Evolutionary conservation across 371 early-diverging fungal species (phyloP).

Genomic region (Conidiobolus incongruus): DNA sequence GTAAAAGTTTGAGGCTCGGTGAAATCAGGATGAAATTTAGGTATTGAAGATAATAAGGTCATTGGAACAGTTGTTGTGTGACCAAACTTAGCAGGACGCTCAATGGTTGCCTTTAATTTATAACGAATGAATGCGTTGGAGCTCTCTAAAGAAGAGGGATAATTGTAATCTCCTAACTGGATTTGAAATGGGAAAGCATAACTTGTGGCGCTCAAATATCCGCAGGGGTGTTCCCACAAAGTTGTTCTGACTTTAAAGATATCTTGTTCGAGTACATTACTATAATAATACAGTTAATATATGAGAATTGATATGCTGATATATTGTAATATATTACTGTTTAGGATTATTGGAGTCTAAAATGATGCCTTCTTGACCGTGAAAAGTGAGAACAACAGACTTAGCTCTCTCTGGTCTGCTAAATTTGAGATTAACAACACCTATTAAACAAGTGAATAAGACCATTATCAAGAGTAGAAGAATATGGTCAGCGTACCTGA

Average conservation of each 20-base stretch:
- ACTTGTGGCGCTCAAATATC: slow-evolving; percentile 2
- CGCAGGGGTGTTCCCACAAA: slow-evolving; percentile 1
- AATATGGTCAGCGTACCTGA: not conserved
- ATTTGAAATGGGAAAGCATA: slow-evolving; percentile 3
- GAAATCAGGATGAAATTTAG: not conserved
- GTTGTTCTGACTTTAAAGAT: slow-evolving; percentile 3
- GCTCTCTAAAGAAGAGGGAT: slow-evolving; percentile 4
- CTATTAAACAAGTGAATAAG: not conserved
- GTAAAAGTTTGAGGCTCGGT: not conserved
- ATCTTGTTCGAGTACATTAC: not conserved
- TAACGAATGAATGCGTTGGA: slow-evolving; percentile 4
- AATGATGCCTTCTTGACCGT: not conserved
- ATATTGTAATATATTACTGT: too few species aligned
- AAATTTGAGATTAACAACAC: not conserved
- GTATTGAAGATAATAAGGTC: slow-evolving; percentile 1
- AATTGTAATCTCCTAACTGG: slow-evolving; percentile 3
- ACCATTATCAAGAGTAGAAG: not conserved
- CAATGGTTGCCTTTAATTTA: slow-evolving; percentile 3
- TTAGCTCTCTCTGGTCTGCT: slow-evolving; percentile 1
- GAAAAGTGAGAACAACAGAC: not conserved
- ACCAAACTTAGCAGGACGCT: slow-evolving; percentile 2
- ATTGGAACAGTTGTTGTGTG: slow-evolving; percentile 1
- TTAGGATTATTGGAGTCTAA: not conserved
- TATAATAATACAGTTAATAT: not conserved
- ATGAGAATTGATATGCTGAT: not conserved